phyloP scores from a whole-genome alignment of 129 eudicot genomes.

The Arctium minus region DNA sequence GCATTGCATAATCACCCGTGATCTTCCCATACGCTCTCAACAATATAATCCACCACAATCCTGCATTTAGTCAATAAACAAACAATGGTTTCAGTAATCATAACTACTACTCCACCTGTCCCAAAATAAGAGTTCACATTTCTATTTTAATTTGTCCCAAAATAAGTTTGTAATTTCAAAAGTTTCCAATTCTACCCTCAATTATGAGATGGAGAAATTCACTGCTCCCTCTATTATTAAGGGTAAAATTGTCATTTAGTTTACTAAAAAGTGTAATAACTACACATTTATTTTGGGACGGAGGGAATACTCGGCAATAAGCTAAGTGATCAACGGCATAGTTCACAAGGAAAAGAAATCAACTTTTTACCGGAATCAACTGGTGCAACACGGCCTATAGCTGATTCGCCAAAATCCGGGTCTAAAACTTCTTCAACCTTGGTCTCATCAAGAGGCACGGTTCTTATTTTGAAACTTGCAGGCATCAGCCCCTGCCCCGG shows the following conservation, averaged over 20 bases:
- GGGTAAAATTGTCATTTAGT: background rate
- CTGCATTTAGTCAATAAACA: conserved; percentile 28
- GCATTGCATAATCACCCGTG: conserved; percentile 82
- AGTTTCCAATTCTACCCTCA: background rate
- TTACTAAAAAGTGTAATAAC: background rate
- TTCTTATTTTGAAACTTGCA: conserved; percentile 92
- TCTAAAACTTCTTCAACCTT: conserved; percentile 91
- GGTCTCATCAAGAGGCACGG: conserved; percentile 70
- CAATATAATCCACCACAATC: conserved; percentile 96
- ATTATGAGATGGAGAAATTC: background rate
- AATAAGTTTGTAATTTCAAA: no score
- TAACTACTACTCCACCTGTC: background rate
- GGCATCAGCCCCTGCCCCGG: conserved; percentile 99
- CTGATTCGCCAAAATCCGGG: conserved; percentile 98
- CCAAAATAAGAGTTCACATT: background rate
- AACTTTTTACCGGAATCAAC: conserved; percentile 83
- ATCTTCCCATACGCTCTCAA: conserved; percentile 89
- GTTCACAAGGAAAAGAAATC: background rate
- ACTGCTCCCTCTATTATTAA: background rate
- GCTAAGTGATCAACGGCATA: background rate
- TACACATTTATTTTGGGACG: background rate
- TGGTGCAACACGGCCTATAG: conserved; percentile 99
- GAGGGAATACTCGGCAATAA: background rate
- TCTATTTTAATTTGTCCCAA: background rate
- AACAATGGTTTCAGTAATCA: background rate